A percentile compares a stretch with the other conserved stretches of the same genome.
Evolutionary conservation across 2,329 filamentous ascomycete species (phyloP).

Genomic region (Shiraia sp.): DNA sequence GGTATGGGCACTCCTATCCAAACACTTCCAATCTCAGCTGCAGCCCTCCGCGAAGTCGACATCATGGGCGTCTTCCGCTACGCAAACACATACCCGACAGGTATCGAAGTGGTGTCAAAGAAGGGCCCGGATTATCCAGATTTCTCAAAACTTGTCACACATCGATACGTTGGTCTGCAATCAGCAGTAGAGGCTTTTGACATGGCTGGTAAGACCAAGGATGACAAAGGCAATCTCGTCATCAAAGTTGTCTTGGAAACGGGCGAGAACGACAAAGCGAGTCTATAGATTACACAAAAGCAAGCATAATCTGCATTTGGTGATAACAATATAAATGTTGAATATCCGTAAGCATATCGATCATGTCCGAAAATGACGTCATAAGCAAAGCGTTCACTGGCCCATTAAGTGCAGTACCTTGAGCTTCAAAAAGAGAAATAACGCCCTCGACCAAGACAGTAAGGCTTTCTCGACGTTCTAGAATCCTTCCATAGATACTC

Average conservation of each 20-base stretch:
- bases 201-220: constrained; percentile 69
- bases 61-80: constrained; percentile 80
- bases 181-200: constrained; percentile 68
- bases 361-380: too few relatives aligned
- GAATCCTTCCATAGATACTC: too few relatives aligned
- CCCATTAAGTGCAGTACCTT: too few relatives aligned
- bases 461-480: too few relatives aligned
- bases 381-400: too few relatives aligned
- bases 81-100: constrained; percentile 73
- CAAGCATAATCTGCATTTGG: too few relatives aligned
- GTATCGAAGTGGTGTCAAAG: constrained; percentile 63
- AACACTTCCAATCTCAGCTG: constrained; percentile 72
- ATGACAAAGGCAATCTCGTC: constrained; percentile 69
- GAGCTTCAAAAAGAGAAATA: too few relatives aligned
- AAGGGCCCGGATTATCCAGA: constrained; percentile 58
- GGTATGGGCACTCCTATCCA: constrained; percentile 80
- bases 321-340: too few relatives aligned
- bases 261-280: constrained; percentile 31
- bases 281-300: constrained; percentile 12
- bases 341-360: too few relatives aligned
- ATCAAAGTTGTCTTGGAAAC: constrained; percentile 68
- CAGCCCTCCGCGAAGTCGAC: constrained; percentile 74
- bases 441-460: too few relatives aligned
- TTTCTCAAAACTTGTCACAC: constrained; percentile 73
- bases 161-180: constrained; percentile 68